Evolutionary conservation across 208 protist genomes (phyloP).

Genomic region (Histomonas meleagridis): DNA sequence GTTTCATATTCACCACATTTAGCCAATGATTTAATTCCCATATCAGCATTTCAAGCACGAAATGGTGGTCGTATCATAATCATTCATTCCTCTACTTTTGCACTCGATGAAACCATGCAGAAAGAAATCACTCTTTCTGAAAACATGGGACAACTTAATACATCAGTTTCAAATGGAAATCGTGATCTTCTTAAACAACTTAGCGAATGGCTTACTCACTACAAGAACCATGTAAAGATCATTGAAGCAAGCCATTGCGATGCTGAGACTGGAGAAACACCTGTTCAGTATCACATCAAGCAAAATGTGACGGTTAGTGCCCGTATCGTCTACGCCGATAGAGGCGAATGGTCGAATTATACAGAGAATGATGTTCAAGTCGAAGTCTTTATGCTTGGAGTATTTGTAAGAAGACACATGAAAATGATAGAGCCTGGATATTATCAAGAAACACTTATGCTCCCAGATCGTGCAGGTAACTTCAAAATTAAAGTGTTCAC

Average conservation of each 20-base stretch:
- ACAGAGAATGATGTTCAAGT: neutral
- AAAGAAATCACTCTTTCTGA: neutral
- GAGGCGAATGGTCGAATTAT: neutral
- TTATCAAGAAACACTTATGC: neutral
- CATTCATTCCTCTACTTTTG: neutral
- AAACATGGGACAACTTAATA: neutral
- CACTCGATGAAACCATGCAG: neutral
- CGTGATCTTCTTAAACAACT: neutral
- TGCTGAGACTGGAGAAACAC: neutral
- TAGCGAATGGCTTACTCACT: neutral
- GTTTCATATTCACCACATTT: neutral
- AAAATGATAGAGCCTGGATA: neutral
- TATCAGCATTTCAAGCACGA: neutral
- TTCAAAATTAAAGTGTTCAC: constrained; percentile 23
- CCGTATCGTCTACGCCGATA: neutral
- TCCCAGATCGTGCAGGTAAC: neutral
- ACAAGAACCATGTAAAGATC: neutral
- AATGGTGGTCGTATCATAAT: neutral
- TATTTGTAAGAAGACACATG: constrained; percentile 5
- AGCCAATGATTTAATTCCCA: constrained; percentile 8
- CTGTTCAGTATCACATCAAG: neutral
- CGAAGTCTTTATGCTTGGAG: constrained; percentile 29
- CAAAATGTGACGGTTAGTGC: neutral
- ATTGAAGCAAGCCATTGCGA: neutral
- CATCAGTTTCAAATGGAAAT: neutral